Conservation (phyloP, 2,329 filamentous ascomycete genomes). For the Fusarium sp. region DNA sequence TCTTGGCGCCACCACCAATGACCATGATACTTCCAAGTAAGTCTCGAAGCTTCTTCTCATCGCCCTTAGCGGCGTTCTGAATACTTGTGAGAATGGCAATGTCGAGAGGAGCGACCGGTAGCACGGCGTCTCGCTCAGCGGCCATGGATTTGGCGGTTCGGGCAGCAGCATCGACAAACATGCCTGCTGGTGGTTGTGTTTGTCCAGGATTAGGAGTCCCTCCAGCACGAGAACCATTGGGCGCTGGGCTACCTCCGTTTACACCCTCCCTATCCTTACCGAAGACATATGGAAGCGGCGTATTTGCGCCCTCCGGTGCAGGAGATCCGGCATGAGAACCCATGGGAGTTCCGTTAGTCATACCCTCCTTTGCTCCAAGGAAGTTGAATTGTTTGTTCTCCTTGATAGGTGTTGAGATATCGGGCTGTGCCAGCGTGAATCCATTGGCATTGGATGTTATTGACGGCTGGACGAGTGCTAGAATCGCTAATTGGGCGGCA, state of each 20-base stretch:
- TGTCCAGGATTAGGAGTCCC: slow-evolving; percentile 54
- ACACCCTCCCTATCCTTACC: slow-evolving; percentile 52
- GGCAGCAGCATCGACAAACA: slow-evolving; percentile 62
- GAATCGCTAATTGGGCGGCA: slow-evolving; percentile 78
- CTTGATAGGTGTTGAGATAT: slow-evolving; percentile 68
- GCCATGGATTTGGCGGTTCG: slow-evolving; percentile 65
- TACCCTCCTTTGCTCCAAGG: slow-evolving; percentile 68
- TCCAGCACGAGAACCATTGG: slow-evolving; percentile 61
- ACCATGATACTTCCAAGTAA: slow-evolving; percentile 92
- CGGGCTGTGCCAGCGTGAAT: slow-evolving; percentile 54
- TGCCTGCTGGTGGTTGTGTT: slow-evolving; percentile 53
- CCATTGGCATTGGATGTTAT: slow-evolving; percentile 58
- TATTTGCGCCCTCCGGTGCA: slow-evolving; percentile 78
- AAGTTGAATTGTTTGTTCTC: slow-evolving; percentile 75
- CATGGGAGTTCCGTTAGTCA: slow-evolving; percentile 80
- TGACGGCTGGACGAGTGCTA: slow-evolving; percentile 69
- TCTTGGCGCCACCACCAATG: slow-evolving; percentile 84
- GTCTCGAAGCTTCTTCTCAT: slow-evolving; percentile 93
- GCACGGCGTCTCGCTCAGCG: slow-evolving; percentile 78
- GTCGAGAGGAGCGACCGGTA: slow-evolving; percentile 86
- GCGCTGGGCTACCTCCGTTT: slow-evolving; percentile 63
- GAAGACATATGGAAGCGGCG: slow-evolving; percentile 71
- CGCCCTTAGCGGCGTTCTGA: slow-evolving; percentile 83
- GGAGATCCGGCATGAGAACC: slow-evolving; percentile 91
- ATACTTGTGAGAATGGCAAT: slow-evolving; percentile 91